Conservation (phyloP, 305 asterid genomes). For the Solanum hybrid region DNA sequence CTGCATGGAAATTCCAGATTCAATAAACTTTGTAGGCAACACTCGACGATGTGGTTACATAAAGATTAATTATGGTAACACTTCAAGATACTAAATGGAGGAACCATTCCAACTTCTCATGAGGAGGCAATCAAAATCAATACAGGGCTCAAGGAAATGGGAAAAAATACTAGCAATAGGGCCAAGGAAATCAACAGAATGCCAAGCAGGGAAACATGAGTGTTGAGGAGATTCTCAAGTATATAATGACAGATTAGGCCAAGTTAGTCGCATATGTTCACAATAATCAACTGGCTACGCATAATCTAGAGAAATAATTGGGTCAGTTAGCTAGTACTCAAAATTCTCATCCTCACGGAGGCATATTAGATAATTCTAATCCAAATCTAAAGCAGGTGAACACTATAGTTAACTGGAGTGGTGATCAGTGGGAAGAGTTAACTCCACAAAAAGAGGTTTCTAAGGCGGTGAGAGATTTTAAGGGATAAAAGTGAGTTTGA, state of each 20-base stretch:
- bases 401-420: not conserved
- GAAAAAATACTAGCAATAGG: not conserved
- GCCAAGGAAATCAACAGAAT: not conserved
- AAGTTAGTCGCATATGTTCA: not conserved
- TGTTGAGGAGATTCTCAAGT: not conserved
- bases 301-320: no score
- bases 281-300: not conserved
- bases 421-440: not conserved
- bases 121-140: not conserved
- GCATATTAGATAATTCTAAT: not conserved
- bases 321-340: not conserved
- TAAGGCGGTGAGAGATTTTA: not conserved
- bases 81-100: not conserved
- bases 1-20: no score
- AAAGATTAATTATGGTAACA: no score
- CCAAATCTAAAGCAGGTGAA: not conserved
- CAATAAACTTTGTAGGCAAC: not conserved
- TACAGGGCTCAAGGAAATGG: not conserved
- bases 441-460: not conserved
- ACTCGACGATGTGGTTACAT: not conserved
- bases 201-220: not conserved
- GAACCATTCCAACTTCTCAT: not conserved
- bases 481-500: not conserved
- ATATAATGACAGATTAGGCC: not conserved
- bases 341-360: not conserved